Evolutionary conservation across 257 asterid species (phyloP).

Genomic region (Oldenlandia corymbosa): DNA sequence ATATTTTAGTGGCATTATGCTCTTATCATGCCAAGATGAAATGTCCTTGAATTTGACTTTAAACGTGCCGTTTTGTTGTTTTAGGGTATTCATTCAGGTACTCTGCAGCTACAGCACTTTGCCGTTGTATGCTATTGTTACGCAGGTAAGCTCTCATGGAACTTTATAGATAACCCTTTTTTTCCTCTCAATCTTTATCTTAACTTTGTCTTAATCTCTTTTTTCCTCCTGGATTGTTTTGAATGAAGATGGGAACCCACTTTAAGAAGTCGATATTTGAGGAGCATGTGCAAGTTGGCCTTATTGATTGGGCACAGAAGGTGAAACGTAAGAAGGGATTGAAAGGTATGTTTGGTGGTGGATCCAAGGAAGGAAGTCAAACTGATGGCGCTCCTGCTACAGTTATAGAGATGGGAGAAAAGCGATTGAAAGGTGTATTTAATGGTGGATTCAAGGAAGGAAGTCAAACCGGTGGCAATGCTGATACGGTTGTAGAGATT

Average conservation of each 20-base stretch:
- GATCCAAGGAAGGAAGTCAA: conserved; percentile 39
- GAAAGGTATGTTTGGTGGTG: conserved; percentile 38
- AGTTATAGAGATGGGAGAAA: conserved; percentile 46
- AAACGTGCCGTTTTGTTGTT: conserved; percentile 15
- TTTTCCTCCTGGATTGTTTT: conserved; percentile 3
- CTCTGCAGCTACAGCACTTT: conserved; percentile 93
- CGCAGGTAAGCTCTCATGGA: conserved; percentile 56
- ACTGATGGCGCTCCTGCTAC: conserved; percentile 25
- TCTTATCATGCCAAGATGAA: neutral
- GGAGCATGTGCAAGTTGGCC: conserved; percentile 80
- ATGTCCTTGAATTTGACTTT: conserved; percentile 1
- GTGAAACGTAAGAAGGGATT: conserved; percentile 51
- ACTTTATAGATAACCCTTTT: neutral
- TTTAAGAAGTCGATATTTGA: conserved; percentile 92
- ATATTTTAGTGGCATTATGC: neutral
- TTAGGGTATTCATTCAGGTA: conserved; percentile 77
- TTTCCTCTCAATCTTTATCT: neutral
- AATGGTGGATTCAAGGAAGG: conserved; percentile 38
- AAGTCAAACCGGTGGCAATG: conserved; percentile 33
- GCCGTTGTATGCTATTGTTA: conserved; percentile 87
- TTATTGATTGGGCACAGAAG: conserved; percentile 82
- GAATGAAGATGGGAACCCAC: conserved; percentile 81
- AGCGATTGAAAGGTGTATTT: conserved; percentile 41
- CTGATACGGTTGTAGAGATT: conserved; percentile 37
- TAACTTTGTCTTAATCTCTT: neutral